Evolutionary conservation across 805 yeast genomes (phyloP), one percentile per base, ranked within the genome.

Genomic region (Lipomyces orientalis): DNA sequence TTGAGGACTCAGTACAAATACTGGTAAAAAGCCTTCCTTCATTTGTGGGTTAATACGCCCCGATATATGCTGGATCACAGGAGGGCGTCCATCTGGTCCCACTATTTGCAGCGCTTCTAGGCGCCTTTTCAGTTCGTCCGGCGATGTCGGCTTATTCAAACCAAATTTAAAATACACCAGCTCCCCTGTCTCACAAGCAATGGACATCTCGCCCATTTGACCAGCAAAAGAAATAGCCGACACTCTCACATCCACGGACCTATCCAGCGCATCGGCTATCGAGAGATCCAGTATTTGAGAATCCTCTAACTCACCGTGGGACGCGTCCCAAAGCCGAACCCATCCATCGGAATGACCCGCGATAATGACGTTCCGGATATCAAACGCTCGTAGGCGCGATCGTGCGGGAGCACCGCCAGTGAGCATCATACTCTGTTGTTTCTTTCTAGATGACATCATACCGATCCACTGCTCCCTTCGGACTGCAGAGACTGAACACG

Each of bases 321-420:
- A 87, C 0, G 92, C 88, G 78, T 94, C 97, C 86, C 91, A 88
- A 8, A 95, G 77, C 66, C 96, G 84, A 0, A 95, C 87, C 35
- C 86, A 83, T 0, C 98, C 99, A 75, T 89, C 88, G 22, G 84
- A 83, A 76, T 92, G 97, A 0, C 98, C 98, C 0, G 97, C 88
- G 1, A 90, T 84, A 37, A 92, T 78, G 14, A 87, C 85, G 2
- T 88, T 85, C 54, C 90, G 82, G 29, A 81, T 78, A 46, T 85
- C 87, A 66, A 79, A 79, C 1, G 83, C 80, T 60, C 87, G 83
- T 52, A 83, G 77, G 37, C 80, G 81, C 29, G 84, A 82, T 39
- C 83, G 79, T 0, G 83, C 83, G 0, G 97, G 90, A 1, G 88
- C 85, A 4, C 99, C 99, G 60, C 99, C 99, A 64, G 82, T 84